Conservation (phyloP, 129 eudicot species). For the Lactuca saligna region DNA sequence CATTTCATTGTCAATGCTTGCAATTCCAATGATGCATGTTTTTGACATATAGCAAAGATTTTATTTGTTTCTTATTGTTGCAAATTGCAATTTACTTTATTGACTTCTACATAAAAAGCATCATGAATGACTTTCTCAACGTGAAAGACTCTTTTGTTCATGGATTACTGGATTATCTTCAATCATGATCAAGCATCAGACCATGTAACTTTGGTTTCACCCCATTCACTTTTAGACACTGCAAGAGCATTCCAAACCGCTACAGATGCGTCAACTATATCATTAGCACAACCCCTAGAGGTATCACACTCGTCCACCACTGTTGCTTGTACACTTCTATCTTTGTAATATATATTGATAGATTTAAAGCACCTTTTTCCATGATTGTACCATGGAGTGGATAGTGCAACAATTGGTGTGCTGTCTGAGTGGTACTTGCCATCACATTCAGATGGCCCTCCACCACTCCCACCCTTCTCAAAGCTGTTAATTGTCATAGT, state of each 20-base stretch:
- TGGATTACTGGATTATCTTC: not conserved
- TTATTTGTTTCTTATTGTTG: not conserved
- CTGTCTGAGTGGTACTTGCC: constrained; percentile 32
- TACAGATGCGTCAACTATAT: constrained; percentile 50
- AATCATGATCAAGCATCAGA: constrained; percentile 38
- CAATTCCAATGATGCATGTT: not conserved
- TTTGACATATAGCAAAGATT: not conserved
- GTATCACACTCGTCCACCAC: constrained; percentile 64
- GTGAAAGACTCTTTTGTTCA: not conserved
- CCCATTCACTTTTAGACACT: constrained; percentile 39
- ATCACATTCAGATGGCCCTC: constrained; percentile 51
- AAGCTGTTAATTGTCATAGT: constrained; percentile 44
- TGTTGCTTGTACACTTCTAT: constrained; percentile 40
- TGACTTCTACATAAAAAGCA: not conserved
- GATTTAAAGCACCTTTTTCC: constrained; percentile 36
- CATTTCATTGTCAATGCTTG: not conserved
- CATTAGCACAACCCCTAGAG: constrained; percentile 34
- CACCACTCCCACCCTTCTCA: constrained; percentile 44
- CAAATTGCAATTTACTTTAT: not conserved
- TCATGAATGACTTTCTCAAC: not conserved
- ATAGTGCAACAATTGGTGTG: constrained; percentile 44
- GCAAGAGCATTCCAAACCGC: constrained; percentile 62
- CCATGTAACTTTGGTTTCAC: constrained; percentile 46
- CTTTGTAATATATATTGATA: constrained; percentile 36
- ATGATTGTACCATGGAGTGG: constrained; percentile 41